Percentiles rank a stretch among this genome's conserved stretches.
These are phyloP conservation scores for Tetragonia tetragonoides DNA, from an alignment of 148 eudicot species.

Conservation along the genomic window DNA sequence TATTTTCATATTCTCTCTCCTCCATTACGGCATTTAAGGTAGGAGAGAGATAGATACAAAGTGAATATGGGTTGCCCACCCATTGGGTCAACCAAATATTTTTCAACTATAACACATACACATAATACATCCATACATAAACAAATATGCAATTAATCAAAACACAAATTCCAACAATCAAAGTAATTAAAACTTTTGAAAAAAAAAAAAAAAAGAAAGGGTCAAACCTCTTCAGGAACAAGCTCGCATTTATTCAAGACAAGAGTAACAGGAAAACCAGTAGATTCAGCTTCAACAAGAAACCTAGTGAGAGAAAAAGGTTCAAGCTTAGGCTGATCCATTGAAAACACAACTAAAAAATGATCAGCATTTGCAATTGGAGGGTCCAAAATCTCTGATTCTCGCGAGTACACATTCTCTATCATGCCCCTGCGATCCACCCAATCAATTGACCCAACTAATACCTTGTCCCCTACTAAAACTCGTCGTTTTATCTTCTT, in stretches of 20 bases:
- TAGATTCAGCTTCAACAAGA: constrained; percentile 84
- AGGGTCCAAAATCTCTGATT: constrained; percentile 69
- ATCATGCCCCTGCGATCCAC: constrained; percentile 79
- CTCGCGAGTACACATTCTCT: constrained; percentile 71
- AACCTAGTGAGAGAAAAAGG: constrained; percentile 74
- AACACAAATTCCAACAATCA: not conserved
- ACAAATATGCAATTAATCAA: not conserved
- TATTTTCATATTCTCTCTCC: no score
- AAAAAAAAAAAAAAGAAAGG: not conserved
- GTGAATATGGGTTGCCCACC: no score
- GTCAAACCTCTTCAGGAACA: constrained; percentile 57
- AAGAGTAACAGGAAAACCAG: constrained; percentile 67
- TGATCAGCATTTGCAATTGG: constrained; percentile 94
- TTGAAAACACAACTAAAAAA: constrained; percentile 66
- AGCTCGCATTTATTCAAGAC: constrained; percentile 89
- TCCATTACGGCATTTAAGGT: no score
- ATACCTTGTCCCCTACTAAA: constrained; percentile 82
- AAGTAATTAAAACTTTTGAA: not conserved
- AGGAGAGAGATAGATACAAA: no score
- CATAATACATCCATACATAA: not conserved
- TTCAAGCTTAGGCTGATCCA: constrained; percentile 79
- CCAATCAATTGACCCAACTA: constrained; percentile 93
- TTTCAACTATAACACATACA: not conserved
- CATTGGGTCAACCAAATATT: no score
- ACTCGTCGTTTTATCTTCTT: constrained; percentile 92